Evolutionary conservation across 139 green algal genomes (phyloP), one percentile per base, ranked within the genome.

Genomic region (Micractinium sp.): DNA sequence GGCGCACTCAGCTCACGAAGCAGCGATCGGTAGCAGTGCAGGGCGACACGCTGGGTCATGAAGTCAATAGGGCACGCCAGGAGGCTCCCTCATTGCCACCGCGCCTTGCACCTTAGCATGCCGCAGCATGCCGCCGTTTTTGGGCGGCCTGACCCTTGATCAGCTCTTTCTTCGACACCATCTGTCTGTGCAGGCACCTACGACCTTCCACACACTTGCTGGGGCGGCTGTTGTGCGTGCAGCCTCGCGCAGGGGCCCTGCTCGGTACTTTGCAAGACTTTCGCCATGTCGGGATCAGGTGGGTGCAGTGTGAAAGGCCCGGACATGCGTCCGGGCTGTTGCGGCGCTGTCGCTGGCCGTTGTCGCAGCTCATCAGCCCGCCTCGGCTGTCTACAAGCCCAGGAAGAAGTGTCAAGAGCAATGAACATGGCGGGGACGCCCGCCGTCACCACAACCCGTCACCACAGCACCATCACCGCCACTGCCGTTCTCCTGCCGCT

Each of bases 11-110:
- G 76, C 19, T 53, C 81, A 9, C 81, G 35, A 23, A 91, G 31
- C 33, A 93, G n/a, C 1, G 79, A 15, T 23, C 90, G 73, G 81
- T 91, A 92, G 2, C 89, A 27, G 7, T 69, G 75, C 27, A 89
- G 33, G 27, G 76, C 81, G 22, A 35, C 22, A n/a, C 35, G 69
- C 15, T 76, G 33, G 61, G 61, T 31, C 82, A 87, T 87, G 4
- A 23, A 81, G 31, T 35, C 20, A 56, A 81, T 20, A 39, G 1
- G 71, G 71, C 71, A 77, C 14, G 71, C 71, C 29, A 77, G 71
- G 31, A 77, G 71, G 71, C 29, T 23, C 71, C 27, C 27, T 38
- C 47, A 56, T 9, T 56, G 47, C 47, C 47, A 56, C 47, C 47
- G 47, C 47, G 47, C 47, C 47, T 56, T 56, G 47, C 47, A 56